Base-by-base conservation (phyloP, 805 yeast genomes). In the Debaryomyces castellii region DNA sequence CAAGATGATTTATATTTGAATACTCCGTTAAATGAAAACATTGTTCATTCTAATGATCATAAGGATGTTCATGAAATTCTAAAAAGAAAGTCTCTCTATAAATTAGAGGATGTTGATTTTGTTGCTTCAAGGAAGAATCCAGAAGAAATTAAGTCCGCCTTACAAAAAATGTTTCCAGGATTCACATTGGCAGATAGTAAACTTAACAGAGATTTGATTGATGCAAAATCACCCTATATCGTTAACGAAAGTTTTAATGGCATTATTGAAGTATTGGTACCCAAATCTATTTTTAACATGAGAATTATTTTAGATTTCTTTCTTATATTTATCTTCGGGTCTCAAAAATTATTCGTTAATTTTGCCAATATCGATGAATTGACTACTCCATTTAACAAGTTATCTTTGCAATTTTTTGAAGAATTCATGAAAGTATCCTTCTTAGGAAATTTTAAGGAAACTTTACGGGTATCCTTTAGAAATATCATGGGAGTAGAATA, bases 241-340 rank as follows among this genome's bases (percentile, higher is more conserved):
- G 82, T 83, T 36, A 81, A 74, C 49, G 89, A 83, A 51, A 69
- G 78, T 2, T 75, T 74, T 48, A 68, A 66, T 48, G 72, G 81
- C 18, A 76, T 78, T 52, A 83, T 84, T 43, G 83, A 85, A 49
- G 75, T 83, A 3, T 64, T 89, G 32, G 86, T 87, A 2, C 81
- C 83, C 0, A 82, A 89, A 2, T 82, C 82, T 56, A 76, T 89
- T 12, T 82, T 86, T 64, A 89, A 90, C 55, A 88, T 91, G 85
- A 77, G 91, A 51, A 76, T 87, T 4, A 77, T 90, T 12, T 64
- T 89, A 40, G 96, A 87, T 46, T 83, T 87, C 32, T 81, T 89
- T 32, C 72, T 89, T 40, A 66, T 82, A 10, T 89, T 88, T 57
- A 71, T 82, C 21, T 83, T 87, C 38, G 82, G 87, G 1, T 68